Evolutionary conservation across 179 eudicot genomes (phyloP).

Genomic region (Sideroxylon spinosum): DNA sequence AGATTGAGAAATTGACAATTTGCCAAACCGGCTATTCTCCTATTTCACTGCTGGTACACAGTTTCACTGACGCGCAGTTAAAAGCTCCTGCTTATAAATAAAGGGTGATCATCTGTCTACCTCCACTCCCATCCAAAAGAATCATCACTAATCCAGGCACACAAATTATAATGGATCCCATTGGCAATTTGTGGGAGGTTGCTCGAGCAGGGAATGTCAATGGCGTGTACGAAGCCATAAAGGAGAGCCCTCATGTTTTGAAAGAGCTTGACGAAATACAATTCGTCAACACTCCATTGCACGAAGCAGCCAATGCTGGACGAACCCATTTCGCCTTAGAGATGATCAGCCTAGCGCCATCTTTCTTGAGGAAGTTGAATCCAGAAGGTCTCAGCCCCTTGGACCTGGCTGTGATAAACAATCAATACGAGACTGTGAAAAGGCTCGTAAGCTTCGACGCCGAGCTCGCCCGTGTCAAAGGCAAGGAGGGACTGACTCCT

Average conservation of each 20-base stretch:
- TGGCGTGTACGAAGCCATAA: background rate
- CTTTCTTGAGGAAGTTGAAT: background rate
- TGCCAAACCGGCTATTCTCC: too few species aligned
- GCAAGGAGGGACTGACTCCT: background rate
- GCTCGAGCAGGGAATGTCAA: background rate
- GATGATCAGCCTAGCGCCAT: background rate
- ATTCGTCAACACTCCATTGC: background rate
- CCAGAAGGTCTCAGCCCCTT: background rate
- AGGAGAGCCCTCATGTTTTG: background rate
- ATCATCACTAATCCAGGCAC: too few species aligned
- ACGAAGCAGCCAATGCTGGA: background rate
- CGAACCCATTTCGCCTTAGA: background rate
- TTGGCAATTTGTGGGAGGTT: background rate
- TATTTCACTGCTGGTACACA: too few species aligned
- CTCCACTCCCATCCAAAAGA: too few species aligned
- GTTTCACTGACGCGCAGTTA: too few species aligned
- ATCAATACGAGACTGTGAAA: background rate
- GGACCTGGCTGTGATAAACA: background rate
- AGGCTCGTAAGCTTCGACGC: background rate
- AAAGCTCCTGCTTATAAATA: too few species aligned
- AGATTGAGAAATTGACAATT: too few species aligned
- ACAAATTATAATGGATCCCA: too few species aligned
- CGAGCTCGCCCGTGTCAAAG: background rate
- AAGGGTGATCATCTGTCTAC: too few species aligned
- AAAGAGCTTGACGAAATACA: background rate